Evolutionary conservation across 2,329 filamentous ascomycete genomes (phyloP).

Genomic region (Phoma sp.): DNA sequence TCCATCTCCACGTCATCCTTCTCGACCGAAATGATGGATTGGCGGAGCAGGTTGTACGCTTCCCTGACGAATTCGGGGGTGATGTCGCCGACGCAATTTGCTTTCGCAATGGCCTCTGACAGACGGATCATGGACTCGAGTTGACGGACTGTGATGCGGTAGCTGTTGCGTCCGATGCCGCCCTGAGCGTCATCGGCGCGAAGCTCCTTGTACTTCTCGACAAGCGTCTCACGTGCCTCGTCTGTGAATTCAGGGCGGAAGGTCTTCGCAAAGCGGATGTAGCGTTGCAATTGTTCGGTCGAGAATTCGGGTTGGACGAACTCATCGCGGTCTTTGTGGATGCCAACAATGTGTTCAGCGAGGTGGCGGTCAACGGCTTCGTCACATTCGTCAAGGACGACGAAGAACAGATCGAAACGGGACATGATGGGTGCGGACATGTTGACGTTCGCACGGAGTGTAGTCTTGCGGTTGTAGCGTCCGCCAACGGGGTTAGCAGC

Average conservation of each 20-base stretch:
- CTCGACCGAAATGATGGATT: slow-evolving; percentile 97
- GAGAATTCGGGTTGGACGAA: slow-evolving; percentile 92
- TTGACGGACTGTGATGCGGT: slow-evolving; percentile 96
- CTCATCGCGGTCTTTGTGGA: slow-evolving; percentile 91
- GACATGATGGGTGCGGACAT: slow-evolving; percentile 99
- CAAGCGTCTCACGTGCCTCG: slow-evolving; percentile 83
- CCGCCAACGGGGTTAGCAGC: slow-evolving; percentile 96
- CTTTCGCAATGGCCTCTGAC: slow-evolving; percentile 97
- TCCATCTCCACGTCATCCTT: slow-evolving; percentile 97
- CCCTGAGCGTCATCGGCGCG: slow-evolving; percentile 92
- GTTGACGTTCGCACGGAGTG: slow-evolving; percentile 93
- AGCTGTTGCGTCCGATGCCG: slow-evolving; percentile 91
- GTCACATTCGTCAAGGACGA: slow-evolving; percentile 96
- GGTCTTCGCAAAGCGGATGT: slow-evolving; percentile 94
- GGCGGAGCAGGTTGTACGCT: slow-evolving; percentile 87
- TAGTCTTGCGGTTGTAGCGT: slow-evolving; percentile 96
- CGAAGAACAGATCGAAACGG: slow-evolving; percentile 98
- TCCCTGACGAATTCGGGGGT: slow-evolving; percentile 85
- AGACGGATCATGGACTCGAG: slow-evolving; percentile 95
- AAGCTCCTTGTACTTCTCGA: slow-evolving; percentile 94
- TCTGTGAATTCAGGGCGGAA: slow-evolving; percentile 93
- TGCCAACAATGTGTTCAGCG: slow-evolving; percentile 90
- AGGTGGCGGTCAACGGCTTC: slow-evolving; percentile 89
- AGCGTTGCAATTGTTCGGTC: slow-evolving; percentile 94
- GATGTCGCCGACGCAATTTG: slow-evolving; percentile 93